Percentiles rank a stretch among this genome's conserved stretches.
These are phyloP conservation scores for Brettanomyces custersianus DNA, from an alignment of 805 yeast genomes.

Conservation along the genomic window DNA sequence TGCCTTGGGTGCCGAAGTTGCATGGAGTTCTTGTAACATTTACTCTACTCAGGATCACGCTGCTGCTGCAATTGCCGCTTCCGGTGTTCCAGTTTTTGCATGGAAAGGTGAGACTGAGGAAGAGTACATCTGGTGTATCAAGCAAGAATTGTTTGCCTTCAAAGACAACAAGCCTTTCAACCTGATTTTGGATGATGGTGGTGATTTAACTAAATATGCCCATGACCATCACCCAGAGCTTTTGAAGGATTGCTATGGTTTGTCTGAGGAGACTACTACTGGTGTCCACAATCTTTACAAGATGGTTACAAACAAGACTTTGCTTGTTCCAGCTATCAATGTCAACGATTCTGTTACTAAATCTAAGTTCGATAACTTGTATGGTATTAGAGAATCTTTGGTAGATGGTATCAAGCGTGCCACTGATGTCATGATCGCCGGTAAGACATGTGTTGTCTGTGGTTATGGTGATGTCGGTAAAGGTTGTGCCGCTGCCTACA, in stretches of 20 bases:
- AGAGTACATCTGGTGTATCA: constrained; percentile 98
- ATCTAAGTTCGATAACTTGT: constrained; percentile 98
- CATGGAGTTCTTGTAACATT: constrained; percentile 99
- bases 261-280: constrained; percentile 98
- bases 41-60: constrained; percentile 99
- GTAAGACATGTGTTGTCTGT: constrained; percentile 97
- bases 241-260: constrained; percentile 90
- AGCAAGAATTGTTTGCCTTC: constrained; percentile 97
- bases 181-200: constrained; percentile 98
- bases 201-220: constrained; percentile 93
- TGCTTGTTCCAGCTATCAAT: constrained; percentile 98
- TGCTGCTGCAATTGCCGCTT: constrained; percentile 98
- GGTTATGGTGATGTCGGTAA: constrained; percentile 99
- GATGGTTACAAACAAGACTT: constrained; percentile 78
- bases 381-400: constrained; percentile 99
- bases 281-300: constrained; percentile 99
- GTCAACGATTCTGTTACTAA: constrained; percentile 98
- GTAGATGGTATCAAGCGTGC: constrained; percentile 99
- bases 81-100: constrained; percentile 98
- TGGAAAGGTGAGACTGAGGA: constrained; percentile 99
- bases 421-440: constrained; percentile 99
- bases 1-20: constrained; percentile 98
- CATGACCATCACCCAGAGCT: constrained; percentile 98
- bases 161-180: constrained; percentile 91
- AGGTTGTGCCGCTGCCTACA: constrained; percentile 98